Evolutionary conservation across 2,329 filamentous ascomycete genomes (phyloP), one percentile per base, ranked within the genome.

Genomic region (Geosmithia flava): DNA sequence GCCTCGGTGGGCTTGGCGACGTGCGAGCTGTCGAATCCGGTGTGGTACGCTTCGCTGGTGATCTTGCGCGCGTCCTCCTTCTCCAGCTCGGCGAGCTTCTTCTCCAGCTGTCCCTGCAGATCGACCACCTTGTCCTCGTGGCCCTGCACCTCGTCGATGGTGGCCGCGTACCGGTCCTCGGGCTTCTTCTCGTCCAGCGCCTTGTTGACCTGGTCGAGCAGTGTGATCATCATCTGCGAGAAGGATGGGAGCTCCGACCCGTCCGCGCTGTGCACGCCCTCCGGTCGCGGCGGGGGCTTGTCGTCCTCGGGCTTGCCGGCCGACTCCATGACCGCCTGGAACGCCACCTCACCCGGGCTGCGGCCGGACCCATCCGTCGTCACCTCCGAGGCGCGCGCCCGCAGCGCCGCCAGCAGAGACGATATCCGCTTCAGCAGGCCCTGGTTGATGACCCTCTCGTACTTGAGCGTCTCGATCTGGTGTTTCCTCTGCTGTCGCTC

Each of bases 211-310:
- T 95, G 86, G 59, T 98, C 93, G 19, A 97, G 77, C 57, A 98
- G 67, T n/a, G 83, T 81, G n/a, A 87, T 87, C 85, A 98, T 90
- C 93, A 98, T 98, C 71, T 94, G 88, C 40, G 88, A 93, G 62
- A 95, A 98, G 15, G 83, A 85, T 1, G 87, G 87, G 56, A 87
- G 80, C 59, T 75, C 81, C 62, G 85, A 78, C 17, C 39, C 42
- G 56, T 84, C 81, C 33, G 33, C 48, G 87, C 75, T 42, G 60
- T 94, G 84, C 27, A 96, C 84, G 44, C 87, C 89, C 54, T 82
- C 83, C 2, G 90, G 90, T 20, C 85, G 74, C 46, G 78, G 74
- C 8, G 85, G 82, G 3, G 88, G 86, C 52, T 80, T 79, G 60
- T 88, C 80, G 58, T 94, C 86, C 50, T 83, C 78, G 44, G 81